Evolutionary conservation across 2,329 filamentous ascomycete species (phyloP), one percentile per base, ranked within the genome.

Genomic region (Paraphaeosphaeria minitans): DNA sequence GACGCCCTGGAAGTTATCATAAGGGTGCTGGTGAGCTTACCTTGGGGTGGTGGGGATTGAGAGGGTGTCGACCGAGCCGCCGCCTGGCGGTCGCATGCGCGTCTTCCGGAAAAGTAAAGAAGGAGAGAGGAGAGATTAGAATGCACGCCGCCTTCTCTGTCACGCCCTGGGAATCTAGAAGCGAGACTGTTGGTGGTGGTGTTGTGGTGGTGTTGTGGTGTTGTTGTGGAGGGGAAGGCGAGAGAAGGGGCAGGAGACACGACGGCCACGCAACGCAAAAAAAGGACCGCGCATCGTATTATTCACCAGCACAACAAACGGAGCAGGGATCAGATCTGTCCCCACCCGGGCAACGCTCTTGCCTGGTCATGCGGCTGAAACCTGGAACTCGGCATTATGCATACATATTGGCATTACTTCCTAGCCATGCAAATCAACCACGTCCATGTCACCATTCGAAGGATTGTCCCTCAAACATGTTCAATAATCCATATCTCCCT

Each of bases 191-290:
- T 19, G 31, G 13, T 37, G 29, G 6, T 16, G 48, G 10, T 53
- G 50, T 27, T 37, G 13, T 37, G 29, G 6, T 16, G 48, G 10
- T 53, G 50, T 27, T 37, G 37, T 53, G 50, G 37, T 53, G 50
- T 42, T 31, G 39, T 29, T 22, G 13, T 2, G 39, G n/a, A 53
- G 37, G n/a, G n/a, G n/a, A n/a, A n/a, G n/a, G n/a, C n/a, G n/a
- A n/a, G 49, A 51, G 48, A 29, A 43, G 9, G 49, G 43, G 43
- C 39, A 39, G n/a, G 14, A 27, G 33, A 10, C 31, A 52, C 35
- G 37, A 31, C 14, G 37, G 37, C 35, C 48, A 27, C 10, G 8
- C 35, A 31, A 42, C 35, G 13, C 42, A 33, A 41, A 53, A 53
- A 53, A 19, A 42, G 42, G 37, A 27, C n/a, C 22, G 35, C 35